phyloP scores from a whole-genome alignment of 345 rosid genomes.

The Sonneratia caseolaris region DNA sequence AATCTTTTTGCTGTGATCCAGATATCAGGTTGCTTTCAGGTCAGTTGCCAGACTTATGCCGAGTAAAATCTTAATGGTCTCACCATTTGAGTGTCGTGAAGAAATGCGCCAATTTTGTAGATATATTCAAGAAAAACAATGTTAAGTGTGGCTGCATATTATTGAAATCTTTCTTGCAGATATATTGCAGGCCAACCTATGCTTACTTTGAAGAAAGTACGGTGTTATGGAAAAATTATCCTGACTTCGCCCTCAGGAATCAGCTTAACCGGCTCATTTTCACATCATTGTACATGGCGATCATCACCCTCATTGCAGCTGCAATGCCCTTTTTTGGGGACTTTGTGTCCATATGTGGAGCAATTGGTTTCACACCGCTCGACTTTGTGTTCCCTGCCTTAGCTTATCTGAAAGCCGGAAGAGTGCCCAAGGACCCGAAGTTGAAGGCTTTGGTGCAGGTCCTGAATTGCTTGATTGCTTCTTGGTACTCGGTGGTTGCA shows the following conservation, averaged over 20 bases:
- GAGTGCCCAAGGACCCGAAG: constrained; percentile 18
- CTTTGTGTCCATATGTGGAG: constrained; percentile 47
- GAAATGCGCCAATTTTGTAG: too few relatives aligned
- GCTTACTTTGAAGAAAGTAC: constrained; percentile 32
- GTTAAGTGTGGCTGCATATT: too few relatives aligned
- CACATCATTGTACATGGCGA: constrained; percentile 29
- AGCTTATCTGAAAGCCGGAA: constrained; percentile 38
- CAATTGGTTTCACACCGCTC: constrained; percentile 44
- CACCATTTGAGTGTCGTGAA: not conserved
- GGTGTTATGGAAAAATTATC: not conserved
- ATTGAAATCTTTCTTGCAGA: constrained; percentile 15
- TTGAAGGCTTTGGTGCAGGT: constrained; percentile 14
- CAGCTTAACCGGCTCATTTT: constrained; percentile 21
- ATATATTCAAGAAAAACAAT: too few relatives aligned
- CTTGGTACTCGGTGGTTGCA: constrained; percentile 42
- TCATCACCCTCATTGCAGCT: constrained; percentile 26
- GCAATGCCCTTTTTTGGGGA: constrained; percentile 47
- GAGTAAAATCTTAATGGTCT: not conserved
- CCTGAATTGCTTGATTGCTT: constrained; percentile 26
- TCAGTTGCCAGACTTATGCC: not conserved
- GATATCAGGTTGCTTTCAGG: constrained; percentile 55
- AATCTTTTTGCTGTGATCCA: constrained; percentile 40
- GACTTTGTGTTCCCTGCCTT: constrained; percentile 52
- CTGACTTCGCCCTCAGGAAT: constrained; percentile 2
- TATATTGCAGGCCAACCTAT: constrained; percentile 51